phyloP scores from a whole-genome alignment of 495 filamentous ascomycete species.

The Aspergillus coremiiformis region DNA sequence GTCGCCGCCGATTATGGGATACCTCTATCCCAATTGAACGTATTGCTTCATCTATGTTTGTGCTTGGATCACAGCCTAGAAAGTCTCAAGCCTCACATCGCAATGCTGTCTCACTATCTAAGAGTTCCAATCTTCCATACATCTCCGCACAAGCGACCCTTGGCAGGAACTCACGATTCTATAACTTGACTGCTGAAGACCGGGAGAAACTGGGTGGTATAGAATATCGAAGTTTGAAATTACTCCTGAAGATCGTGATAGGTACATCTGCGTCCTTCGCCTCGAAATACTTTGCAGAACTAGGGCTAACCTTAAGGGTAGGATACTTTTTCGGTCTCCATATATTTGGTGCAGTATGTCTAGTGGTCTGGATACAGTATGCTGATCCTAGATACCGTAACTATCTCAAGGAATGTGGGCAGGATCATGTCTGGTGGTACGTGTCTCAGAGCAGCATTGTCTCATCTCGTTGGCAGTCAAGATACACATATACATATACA shows the following conservation, averaged over 20 bases:
- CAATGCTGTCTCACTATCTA: slow-evolving; percentile 11
- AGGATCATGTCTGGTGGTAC: slow-evolving; percentile 64
- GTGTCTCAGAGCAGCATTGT: slow-evolving; percentile 7
- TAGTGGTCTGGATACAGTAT: slow-evolving; percentile 63
- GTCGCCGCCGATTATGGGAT: slow-evolving; percentile 3
- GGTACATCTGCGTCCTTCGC: slow-evolving; percentile 13
- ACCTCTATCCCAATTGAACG: slow-evolving; percentile 6
- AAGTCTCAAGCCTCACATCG: slow-evolving; percentile 1
- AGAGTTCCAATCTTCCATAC: slow-evolving; percentile 17
- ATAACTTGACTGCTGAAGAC: slow-evolving; percentile 55
- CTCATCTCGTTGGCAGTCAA: too few species aligned
- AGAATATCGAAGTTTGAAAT: slow-evolving; percentile 55
- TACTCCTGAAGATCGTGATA: slow-evolving; percentile 47
- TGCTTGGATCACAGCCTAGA: neutral
- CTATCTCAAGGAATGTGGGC: slow-evolving; percentile 47
- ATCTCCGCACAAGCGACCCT: slow-evolving; percentile 47
- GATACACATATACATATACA: too few species aligned
- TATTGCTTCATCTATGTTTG: slow-evolving; percentile 10
- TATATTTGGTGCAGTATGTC: slow-evolving; percentile 52
- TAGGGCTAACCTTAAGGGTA: slow-evolving; percentile 1
- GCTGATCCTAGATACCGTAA: slow-evolving; percentile 44
- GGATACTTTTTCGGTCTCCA: slow-evolving; percentile 62
- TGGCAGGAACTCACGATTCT: slow-evolving; percentile 71
- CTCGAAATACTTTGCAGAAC: neutral
- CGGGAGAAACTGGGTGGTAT: slow-evolving; percentile 55